Evolutionary conservation across 2,329 filamentous ascomycete genomes (phyloP).

Genomic region (Dactylellina drechsleri): DNA sequence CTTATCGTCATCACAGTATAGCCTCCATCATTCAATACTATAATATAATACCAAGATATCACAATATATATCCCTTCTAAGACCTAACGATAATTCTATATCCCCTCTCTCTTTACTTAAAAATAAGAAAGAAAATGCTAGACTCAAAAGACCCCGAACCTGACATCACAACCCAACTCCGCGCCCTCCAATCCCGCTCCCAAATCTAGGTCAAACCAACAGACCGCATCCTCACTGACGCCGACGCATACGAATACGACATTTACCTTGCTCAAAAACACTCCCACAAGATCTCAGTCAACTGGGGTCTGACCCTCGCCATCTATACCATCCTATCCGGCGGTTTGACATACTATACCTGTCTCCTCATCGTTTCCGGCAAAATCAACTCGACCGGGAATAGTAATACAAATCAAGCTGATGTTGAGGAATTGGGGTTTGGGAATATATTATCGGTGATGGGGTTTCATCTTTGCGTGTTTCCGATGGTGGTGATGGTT

Average conservation of each 20-base stretch:
- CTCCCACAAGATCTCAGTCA: slow-evolving; percentile 32
- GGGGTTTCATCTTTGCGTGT: slow-evolving; percentile 35
- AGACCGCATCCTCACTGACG: slow-evolving; percentile 42
- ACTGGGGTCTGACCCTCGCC: slow-evolving; percentile 30
- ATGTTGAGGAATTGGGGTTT: background rate
- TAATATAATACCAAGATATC: too few species aligned
- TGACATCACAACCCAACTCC: slow-evolving; percentile 34
- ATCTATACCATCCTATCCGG: slow-evolving; percentile 19
- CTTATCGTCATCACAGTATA: too few species aligned
- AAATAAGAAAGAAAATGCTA: background rate
- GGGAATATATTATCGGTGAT: slow-evolving; percentile 18
- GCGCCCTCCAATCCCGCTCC: slow-evolving; percentile 44
- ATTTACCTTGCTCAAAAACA: slow-evolving; percentile 20
- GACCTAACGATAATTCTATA: too few species aligned
- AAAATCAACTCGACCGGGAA: background rate
- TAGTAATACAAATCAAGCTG: background rate
- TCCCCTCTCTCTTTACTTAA: too few species aligned
- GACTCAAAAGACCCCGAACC: slow-evolving; percentile 25
- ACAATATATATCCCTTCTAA: too few species aligned
- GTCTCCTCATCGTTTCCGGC: slow-evolving; percentile 23
- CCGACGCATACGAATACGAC: slow-evolving; percentile 53
- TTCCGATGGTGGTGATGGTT: slow-evolving; percentile 17
- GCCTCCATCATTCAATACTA: too few species aligned
- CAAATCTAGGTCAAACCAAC: slow-evolving; percentile 51
- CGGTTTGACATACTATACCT: slow-evolving; percentile 36